A percentile compares a stretch with the other conserved stretches of the same genome.
These are phyloP conservation scores for Ilex asprella DNA, from an alignment of 257 asterid genomes.

Conservation along the genomic window DNA sequence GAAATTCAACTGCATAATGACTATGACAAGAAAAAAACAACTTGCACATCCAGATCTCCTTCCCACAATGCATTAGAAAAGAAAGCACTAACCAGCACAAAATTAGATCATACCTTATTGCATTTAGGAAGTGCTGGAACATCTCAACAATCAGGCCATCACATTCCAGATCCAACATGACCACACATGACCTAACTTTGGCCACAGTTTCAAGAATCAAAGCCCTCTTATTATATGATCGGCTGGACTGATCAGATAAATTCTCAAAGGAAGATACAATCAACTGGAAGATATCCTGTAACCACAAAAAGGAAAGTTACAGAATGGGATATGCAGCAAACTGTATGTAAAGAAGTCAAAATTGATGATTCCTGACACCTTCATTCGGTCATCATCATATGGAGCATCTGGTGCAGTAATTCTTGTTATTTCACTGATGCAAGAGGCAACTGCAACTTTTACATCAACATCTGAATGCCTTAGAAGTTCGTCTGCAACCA, in stretches of 20 bases:
- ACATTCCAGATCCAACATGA: constrained; percentile 97
- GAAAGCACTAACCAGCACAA: background rate
- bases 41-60: background rate
- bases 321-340: background rate
- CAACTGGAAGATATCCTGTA: constrained; percentile 81
- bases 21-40: background rate
- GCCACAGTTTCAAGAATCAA: constrained; percentile 90
- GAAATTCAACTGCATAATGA: no score
- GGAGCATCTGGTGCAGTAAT: constrained; percentile 99
- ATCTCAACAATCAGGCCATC: constrained; percentile 76
- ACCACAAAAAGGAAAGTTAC: constrained; percentile 4
- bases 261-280: constrained; percentile 83
- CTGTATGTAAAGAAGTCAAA: background rate
- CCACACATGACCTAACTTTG: constrained; percentile 91
- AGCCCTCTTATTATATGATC: constrained; percentile 67
- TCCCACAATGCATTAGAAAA: constrained; percentile 6
- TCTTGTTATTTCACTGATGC: constrained; percentile 94
- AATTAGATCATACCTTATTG: constrained; percentile 53
- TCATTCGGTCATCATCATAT: constrained; percentile 89
- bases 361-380: constrained; percentile 34
- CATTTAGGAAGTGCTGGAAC: constrained; percentile 74
- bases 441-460: constrained; percentile 86
- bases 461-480: constrained; percentile 76
- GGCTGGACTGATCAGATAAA: constrained; percentile 60
- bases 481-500: constrained; percentile 54